A percentile compares a stretch with the other conserved stretches of the same genome.
These are phyloP conservation scores for Trichoderma hamatum DNA, from an alignment of 2,329 filamentous ascomycete species.

Conservation along the genomic window DNA sequence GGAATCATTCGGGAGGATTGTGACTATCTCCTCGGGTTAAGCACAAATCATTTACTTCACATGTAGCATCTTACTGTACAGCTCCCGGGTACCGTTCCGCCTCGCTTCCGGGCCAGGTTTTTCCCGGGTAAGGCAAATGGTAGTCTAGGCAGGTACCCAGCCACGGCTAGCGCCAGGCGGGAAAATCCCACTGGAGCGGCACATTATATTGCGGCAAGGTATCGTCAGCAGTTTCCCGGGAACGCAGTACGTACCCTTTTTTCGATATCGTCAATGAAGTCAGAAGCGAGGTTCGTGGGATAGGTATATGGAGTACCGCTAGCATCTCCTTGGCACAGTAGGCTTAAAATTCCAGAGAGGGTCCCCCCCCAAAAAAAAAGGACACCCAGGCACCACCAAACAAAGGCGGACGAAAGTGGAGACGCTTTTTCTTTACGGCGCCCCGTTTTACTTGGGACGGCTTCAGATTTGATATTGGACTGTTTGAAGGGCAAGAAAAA, in stretches of 20 bases:
- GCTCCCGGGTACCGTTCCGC: background rate
- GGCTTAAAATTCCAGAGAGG: background rate
- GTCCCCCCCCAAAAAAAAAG: background rate
- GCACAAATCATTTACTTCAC: background rate
- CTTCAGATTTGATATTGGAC: background rate
- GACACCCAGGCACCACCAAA: background rate
- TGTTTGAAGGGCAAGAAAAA: background rate
- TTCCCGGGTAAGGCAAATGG: background rate
- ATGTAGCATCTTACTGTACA: background rate
- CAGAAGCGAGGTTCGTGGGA: background rate
- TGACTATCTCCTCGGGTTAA: background rate
- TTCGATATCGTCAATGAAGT: background rate
- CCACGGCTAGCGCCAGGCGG: background rate
- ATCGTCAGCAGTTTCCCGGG: no score
- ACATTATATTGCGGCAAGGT: background rate
- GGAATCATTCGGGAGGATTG: background rate
- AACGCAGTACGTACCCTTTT: background rate
- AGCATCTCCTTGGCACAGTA: background rate
- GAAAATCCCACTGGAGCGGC: background rate
- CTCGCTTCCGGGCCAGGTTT: background rate
- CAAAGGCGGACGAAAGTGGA: slow-evolving; percentile 3
- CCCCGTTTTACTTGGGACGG: background rate
- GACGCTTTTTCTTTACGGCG: slow-evolving; percentile 8
- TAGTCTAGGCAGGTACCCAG: background rate
- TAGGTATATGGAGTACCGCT: no score